These are phyloP conservation scores for Elasticomyces elasticus DNA, from an alignment of 495 filamentous ascomycete genomes.

Conservation along the genomic window DNA sequence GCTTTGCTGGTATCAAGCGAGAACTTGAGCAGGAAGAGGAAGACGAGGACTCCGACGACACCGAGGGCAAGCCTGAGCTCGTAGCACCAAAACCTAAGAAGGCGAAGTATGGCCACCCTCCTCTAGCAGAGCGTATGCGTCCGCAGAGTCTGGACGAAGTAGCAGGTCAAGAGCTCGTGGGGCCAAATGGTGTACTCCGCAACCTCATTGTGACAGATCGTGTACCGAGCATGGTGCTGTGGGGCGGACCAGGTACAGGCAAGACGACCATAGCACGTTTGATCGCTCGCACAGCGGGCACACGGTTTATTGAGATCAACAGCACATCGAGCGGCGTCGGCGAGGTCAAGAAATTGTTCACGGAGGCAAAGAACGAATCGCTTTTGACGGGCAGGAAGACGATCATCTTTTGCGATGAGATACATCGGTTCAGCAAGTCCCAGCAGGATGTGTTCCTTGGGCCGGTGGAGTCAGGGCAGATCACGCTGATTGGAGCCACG, in stretches of 20 bases:
- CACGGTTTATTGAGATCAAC: slow-evolving; percentile 91
- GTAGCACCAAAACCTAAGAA: slow-evolving; percentile 42
- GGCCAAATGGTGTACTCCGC: slow-evolving; percentile 69
- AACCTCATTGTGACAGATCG: slow-evolving; percentile 80
- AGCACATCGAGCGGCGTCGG: slow-evolving; percentile 84
- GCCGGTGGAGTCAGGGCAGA: slow-evolving; percentile 81
- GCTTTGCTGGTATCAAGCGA: slow-evolving; percentile 27
- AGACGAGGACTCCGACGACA: not conserved
- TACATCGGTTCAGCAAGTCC: slow-evolving; percentile 84
- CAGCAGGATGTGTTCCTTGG: slow-evolving; percentile 95
- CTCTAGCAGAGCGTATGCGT: slow-evolving; percentile 89
- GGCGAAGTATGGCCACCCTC: slow-evolving; percentile 45
- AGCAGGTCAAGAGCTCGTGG: slow-evolving; percentile 84
- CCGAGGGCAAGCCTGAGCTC: slow-evolving; percentile 22
- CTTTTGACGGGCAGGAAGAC: slow-evolving; percentile 76
- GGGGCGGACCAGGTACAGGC: slow-evolving; percentile 84
- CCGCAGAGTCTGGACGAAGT: slow-evolving; percentile 76
- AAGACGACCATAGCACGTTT: slow-evolving; percentile 97
- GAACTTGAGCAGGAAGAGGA: slow-evolving; percentile 29
- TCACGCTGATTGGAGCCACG: slow-evolving; percentile 89
- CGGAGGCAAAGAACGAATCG: slow-evolving; percentile 73
- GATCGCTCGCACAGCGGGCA: slow-evolving; percentile 68
- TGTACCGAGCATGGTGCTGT: slow-evolving; percentile 90
- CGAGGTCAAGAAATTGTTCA: slow-evolving; percentile 90
- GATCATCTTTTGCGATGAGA: slow-evolving; percentile 96